Evolutionary conservation across 2,329 filamentous ascomycete genomes (phyloP).

Genomic region (Fusarium temperatum): DNA sequence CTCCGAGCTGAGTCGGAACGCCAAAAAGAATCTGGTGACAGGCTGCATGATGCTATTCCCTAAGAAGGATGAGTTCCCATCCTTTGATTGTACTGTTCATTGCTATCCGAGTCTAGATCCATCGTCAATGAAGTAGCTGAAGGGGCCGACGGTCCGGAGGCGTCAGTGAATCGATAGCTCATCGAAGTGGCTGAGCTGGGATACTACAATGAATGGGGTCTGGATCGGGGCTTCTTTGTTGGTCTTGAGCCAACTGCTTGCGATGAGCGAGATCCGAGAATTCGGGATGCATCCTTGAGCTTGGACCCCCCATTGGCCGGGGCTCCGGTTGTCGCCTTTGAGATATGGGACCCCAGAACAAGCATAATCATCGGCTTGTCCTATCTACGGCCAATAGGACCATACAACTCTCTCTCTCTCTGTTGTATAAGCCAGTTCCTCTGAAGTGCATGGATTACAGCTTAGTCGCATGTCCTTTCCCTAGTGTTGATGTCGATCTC

Average conservation of each 20-base stretch:
- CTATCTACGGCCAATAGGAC: fast-evolving
- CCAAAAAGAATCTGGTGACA: background rate
- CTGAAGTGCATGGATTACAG: background rate
- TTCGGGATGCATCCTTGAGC: background rate
- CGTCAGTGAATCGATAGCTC: background rate
- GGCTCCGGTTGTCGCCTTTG: background rate
- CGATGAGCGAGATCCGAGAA: background rate
- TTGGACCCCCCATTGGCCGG: fast-evolving
- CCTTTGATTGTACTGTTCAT: fast-evolving
- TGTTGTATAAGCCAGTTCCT: background rate
- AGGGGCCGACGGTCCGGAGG: background rate
- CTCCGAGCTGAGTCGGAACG: background rate
- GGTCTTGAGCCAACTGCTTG: background rate
- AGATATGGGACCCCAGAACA: fast-evolving
- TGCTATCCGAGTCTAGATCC: too few relatives aligned
- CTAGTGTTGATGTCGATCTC: fast-evolving
- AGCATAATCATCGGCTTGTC: fast-evolving
- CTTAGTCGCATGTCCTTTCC: background rate
- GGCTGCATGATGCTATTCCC: background rate
- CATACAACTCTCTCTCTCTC: fast-evolving
- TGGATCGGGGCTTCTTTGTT: background rate
- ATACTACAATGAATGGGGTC: fast-evolving
- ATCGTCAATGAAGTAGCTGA: fast-evolving
- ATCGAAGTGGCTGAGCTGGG: fast-evolving
- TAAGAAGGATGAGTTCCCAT: fast-evolving